Evolutionary conservation across 192 early-diverging fungal species (phyloP).

Genomic region (Lobosporangium transversale): DNA sequence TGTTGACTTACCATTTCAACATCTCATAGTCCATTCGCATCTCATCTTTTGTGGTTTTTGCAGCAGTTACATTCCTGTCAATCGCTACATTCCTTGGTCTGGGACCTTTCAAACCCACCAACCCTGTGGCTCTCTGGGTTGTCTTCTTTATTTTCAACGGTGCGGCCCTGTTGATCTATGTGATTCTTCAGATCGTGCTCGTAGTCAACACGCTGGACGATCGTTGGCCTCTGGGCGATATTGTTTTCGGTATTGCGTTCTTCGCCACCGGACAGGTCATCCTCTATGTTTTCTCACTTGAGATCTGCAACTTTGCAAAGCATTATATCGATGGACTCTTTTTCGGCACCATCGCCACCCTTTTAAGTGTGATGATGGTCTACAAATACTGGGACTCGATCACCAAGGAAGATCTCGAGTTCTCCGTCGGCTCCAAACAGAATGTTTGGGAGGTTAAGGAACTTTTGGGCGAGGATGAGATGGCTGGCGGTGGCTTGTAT

Average conservation of each 20-base stretch:
- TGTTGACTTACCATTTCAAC: background rate
- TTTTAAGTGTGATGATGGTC: constrained; percentile 93
- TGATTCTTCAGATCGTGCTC: constrained; percentile 83
- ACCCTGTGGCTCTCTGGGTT: constrained; percentile 74
- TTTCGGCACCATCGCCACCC: constrained; percentile 82
- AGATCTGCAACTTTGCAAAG: constrained; percentile 80
- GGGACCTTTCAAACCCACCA: constrained; percentile 59
- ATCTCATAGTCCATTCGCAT: constrained; percentile 76
- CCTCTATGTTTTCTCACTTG: constrained; percentile 72
- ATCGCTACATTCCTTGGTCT: constrained; percentile 74
- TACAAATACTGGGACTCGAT: constrained; percentile 96
- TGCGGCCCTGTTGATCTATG: constrained; percentile 77
- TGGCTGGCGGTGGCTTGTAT: constrained; percentile 27
- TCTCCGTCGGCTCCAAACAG: constrained; percentile 83
- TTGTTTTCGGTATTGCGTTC: constrained; percentile 81
- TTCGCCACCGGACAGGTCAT: constrained; percentile 79
- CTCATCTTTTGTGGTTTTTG: constrained; percentile 75
- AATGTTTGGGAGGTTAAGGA: constrained; percentile 89
- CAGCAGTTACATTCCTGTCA: constrained; percentile 69
- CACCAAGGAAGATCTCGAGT: constrained; percentile 93
- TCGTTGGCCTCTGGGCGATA: constrained; percentile 87
- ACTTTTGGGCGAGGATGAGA: constrained; percentile 64
- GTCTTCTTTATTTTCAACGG: constrained; percentile 80
- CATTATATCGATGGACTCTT: constrained; percentile 94
- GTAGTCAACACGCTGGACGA: constrained; percentile 88